These are phyloP conservation scores for Trichoderma parareesei DNA, from an alignment of 495 filamentous ascomycete genomes.

Conservation along the genomic window DNA sequence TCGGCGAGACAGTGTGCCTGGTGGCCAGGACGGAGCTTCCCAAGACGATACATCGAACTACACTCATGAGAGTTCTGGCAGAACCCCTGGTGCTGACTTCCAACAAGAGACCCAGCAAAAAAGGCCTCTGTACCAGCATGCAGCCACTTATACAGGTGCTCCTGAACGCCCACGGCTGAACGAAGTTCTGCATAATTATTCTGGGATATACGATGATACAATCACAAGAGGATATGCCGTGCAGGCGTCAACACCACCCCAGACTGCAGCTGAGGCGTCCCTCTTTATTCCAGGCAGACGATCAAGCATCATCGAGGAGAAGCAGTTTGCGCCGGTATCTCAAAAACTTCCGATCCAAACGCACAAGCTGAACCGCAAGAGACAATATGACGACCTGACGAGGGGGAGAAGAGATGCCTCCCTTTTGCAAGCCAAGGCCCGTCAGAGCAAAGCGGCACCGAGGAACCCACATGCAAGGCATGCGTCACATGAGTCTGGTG, in stretches of 20 bases:
- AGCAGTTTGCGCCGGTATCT: no score
- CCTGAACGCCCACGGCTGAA: slow-evolving; percentile 1
- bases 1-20: background rate
- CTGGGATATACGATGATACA: background rate
- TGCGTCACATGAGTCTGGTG: slow-evolving; percentile 12
- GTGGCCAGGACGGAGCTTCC: background rate
- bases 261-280: background rate
- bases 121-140: background rate
- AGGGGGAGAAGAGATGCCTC: background rate
- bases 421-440: background rate
- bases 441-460: background rate
- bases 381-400: background rate
- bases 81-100: background rate
- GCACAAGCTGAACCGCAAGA: background rate
- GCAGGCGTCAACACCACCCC: background rate
- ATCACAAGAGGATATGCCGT: background rate
- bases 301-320: background rate
- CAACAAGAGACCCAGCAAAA: background rate
- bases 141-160: background rate
- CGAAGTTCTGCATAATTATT: background rate
- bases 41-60: background rate
- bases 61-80: background rate
- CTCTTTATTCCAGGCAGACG: background rate
- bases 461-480: background rate
- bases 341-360: background rate